These are phyloP conservation scores for Arabis hirsuta DNA, from an alignment of 345 rosid genomes.

Conservation along the genomic window DNA sequence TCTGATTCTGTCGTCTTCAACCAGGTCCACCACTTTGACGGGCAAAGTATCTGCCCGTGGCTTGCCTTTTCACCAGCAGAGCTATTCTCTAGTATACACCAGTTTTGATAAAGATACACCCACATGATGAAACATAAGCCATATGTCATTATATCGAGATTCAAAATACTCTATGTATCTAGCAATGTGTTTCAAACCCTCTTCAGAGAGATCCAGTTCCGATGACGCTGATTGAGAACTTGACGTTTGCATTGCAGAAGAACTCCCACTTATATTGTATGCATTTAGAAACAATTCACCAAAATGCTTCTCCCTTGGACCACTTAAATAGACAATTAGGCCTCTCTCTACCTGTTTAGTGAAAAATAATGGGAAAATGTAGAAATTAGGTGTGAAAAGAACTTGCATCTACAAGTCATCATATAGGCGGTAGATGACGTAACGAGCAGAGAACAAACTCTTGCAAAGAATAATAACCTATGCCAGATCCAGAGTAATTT, in stretches of 20 bases:
- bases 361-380: constrained; percentile 9
- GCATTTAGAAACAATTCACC: constrained; percentile 88
- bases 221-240: constrained; percentile 47
- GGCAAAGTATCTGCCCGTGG: constrained; percentile 63
- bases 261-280: constrained; percentile 54
- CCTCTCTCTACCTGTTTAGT: constrained; percentile 95
- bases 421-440: constrained; percentile 25
- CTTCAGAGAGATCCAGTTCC: constrained; percentile 54
- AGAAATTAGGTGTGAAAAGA: constrained; percentile 9
- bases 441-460: constrained; percentile 13
- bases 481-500: constrained; percentile 7
- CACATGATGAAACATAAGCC: constrained; percentile 92
- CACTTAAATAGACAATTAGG: constrained; percentile 75
- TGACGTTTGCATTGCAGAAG: constrained; percentile 43
- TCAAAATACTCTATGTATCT: constrained; percentile 93
- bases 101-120: constrained; percentile 87
- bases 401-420: constrained; percentile 27
- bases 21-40: constrained; percentile 98
- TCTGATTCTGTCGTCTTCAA: constrained; percentile 85
- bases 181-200: constrained; percentile 87
- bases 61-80: constrained; percentile 53
- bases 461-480: constrained; percentile 17
- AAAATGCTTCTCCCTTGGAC: constrained; percentile 90
- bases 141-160: constrained; percentile 84
- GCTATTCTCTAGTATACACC: constrained; percentile 60